These are phyloP conservation scores for Candida pseudoviswanathii DNA, from an alignment of 1,139 yeast genomes.

Conservation along the genomic window DNA sequence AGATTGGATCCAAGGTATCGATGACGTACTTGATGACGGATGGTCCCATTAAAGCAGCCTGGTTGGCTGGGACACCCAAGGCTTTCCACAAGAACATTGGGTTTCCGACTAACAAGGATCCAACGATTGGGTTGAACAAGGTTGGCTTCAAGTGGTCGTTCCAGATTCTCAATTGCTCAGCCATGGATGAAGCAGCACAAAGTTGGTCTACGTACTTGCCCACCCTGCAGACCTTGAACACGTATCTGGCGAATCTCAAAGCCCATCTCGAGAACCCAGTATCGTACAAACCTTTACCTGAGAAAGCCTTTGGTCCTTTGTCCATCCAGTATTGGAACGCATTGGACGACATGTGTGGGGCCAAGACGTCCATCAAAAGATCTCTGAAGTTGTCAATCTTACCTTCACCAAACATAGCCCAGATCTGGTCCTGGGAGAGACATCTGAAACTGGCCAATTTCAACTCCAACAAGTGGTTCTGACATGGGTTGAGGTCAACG, in stretches of 20 bases:
- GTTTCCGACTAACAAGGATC: constrained; percentile 71
- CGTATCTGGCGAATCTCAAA: constrained; percentile 60
- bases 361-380: constrained; percentile 52
- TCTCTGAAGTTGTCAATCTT: constrained; percentile 52
- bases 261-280: constrained; percentile 92
- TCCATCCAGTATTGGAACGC: constrained; percentile 82
- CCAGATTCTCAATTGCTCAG: constrained; percentile 69
- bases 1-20: constrained; percentile 78
- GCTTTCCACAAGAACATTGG: constrained; percentile 87
- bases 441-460: constrained; percentile 71
- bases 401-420: constrained; percentile 81
- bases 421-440: constrained; percentile 59
- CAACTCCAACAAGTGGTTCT: constrained; percentile 76
- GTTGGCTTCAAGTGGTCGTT: constrained; percentile 62
- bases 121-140: constrained; percentile 68
- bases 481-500: constrained; percentile 82
- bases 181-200: constrained; percentile 59
- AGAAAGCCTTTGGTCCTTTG: constrained; percentile 61
- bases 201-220: constrained; percentile 52
- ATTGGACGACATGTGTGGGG: constrained; percentile 75
- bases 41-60: constrained; percentile 75
- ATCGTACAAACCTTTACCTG: constrained; percentile 64
- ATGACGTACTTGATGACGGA: constrained; percentile 71
- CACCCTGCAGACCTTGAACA: constrained; percentile 61
- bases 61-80: constrained; percentile 82